Evolutionary conservation across 2,329 filamentous ascomycete genomes (phyloP).

Genomic region (Cercospora beticola): DNA sequence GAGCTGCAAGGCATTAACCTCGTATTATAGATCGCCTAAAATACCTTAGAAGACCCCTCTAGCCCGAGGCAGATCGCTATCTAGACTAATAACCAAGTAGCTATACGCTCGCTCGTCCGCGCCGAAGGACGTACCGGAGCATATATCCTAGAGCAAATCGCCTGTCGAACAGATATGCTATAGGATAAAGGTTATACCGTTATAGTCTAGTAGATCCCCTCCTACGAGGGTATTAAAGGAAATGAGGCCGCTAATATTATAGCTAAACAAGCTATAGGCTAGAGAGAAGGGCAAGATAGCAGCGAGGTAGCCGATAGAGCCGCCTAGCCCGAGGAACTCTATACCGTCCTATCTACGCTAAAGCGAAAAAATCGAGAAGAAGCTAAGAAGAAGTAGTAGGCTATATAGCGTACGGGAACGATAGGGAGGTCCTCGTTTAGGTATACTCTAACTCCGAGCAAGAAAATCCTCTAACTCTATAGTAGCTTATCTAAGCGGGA

Average conservation of each 20-base stretch:
- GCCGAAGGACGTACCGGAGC: background rate
- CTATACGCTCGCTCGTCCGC: background rate
- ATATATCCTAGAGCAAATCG: constrained; percentile 1
- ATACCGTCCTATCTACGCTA: background rate
- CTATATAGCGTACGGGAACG: background rate
- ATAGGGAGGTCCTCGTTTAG: no score
- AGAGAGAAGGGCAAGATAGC: background rate
- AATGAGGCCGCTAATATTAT: background rate
- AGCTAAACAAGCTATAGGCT: background rate
- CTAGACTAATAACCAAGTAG: background rate
- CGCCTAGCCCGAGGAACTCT: background rate
- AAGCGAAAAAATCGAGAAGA: background rate
- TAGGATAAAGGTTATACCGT: background rate
- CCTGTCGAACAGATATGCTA: background rate
- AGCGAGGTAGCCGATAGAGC: background rate
- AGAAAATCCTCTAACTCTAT: no score
- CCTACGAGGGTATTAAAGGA: background rate
- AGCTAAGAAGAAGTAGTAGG: background rate
- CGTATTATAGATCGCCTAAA: background rate
- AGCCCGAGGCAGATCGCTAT: background rate
- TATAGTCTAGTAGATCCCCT: constrained; percentile 1
- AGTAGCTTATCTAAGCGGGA: no score
- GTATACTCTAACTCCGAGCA: no score
- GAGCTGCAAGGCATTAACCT: constrained; percentile 6
- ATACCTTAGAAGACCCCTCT: background rate